These are phyloP conservation scores for Cyathus olla DNA, from an alignment of 1,284 basidiomycete species.

Conservation along the genomic window DNA sequence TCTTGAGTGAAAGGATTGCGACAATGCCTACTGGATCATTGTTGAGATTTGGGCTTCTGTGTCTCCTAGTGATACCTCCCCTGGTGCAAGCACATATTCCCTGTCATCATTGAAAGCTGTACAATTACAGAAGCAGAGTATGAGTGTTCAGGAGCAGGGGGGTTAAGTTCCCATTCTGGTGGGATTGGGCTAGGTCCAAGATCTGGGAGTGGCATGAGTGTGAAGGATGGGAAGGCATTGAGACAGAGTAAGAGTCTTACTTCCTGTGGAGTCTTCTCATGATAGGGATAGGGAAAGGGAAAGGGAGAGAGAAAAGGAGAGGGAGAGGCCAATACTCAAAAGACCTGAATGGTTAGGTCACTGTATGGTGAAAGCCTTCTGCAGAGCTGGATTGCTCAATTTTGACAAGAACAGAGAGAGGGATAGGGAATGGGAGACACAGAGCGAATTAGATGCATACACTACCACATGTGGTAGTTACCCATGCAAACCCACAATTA, in stretches of 20 bases:
- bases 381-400: slow-evolving; percentile 75
- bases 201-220: slow-evolving; percentile 30
- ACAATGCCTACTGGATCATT: too few species aligned
- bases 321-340: slow-evolving; percentile 15
- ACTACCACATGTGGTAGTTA: slow-evolving; percentile 33
- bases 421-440: slow-evolving; percentile 14
- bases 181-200: slow-evolving; percentile 10
- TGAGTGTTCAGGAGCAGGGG: slow-evolving; percentile 65
- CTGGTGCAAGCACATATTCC: too few species aligned
- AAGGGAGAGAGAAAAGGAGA: slow-evolving; percentile 11
- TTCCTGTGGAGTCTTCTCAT: too few species aligned
- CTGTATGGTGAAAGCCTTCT: slow-evolving; percentile 74
- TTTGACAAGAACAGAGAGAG: slow-evolving; percentile 27
- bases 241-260: slow-evolving; percentile 14
- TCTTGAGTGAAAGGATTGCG: not conserved
- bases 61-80: too few species aligned
- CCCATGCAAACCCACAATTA: slow-evolving; percentile 16
- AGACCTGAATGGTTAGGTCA: slow-evolving; percentile 75
- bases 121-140: slow-evolving; percentile 64
- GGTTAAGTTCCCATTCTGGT: not conserved
- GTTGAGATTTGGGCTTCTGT: too few species aligned
- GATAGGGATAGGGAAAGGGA: slow-evolving; percentile 7
- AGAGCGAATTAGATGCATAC: slow-evolving; percentile 1
- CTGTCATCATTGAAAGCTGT: slow-evolving; percentile 32
- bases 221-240: slow-evolving; percentile 10